These are phyloP conservation scores for Naegleria lovaniensis DNA, from an alignment of 208 protist species.

Conservation along the genomic window DNA sequence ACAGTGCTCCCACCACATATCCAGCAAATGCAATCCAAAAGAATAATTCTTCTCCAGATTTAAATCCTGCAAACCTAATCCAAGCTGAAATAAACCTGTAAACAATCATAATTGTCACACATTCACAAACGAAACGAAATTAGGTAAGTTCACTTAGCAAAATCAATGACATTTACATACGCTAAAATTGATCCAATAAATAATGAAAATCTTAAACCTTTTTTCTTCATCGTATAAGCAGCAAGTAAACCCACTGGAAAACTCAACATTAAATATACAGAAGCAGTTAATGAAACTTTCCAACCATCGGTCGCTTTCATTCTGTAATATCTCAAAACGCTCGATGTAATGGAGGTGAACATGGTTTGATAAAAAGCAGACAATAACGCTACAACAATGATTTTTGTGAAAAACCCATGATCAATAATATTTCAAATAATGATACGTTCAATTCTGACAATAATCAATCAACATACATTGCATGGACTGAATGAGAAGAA, in stretches of 20 bases:
- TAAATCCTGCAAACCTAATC: background rate
- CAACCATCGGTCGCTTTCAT: background rate
- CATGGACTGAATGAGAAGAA: background rate
- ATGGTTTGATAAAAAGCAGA: background rate
- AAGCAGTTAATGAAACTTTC: background rate
- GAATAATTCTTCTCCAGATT: background rate
- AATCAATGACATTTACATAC: background rate
- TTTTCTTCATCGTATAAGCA: background rate
- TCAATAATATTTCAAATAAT: no score
- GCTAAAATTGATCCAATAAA: background rate
- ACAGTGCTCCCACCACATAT: background rate
- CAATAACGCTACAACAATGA: background rate
- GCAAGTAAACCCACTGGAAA: background rate
- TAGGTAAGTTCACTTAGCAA: no score
- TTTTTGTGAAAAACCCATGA: no score
- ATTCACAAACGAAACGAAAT: no score
- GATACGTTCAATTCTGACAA: no score
- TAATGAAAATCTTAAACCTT: background rate
- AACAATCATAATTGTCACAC: background rate
- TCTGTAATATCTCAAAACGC: background rate
- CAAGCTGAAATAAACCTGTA: background rate
- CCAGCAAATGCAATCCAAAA: constrained; percentile 1
- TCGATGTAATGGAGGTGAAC: background rate
- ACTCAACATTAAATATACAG: background rate
- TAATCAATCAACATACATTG: background rate